phyloP scores from a whole-genome alignment of 345 rosid genomes.

The Orychophragmus violaceus region DNA sequence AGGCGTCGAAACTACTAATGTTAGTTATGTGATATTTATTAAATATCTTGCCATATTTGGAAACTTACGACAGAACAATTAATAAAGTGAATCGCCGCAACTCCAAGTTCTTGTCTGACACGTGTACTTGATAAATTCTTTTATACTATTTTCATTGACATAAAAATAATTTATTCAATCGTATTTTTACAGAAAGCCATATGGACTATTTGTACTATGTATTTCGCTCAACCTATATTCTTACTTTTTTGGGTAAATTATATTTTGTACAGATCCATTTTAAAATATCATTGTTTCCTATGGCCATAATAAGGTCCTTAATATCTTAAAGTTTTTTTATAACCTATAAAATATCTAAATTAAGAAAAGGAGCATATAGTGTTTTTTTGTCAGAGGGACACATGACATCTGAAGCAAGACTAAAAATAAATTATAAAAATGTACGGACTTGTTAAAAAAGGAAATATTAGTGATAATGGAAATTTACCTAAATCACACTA shows the following conservation, averaged over 20 bases:
- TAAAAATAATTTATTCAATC: background rate
- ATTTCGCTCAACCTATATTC: conserved; percentile 5
- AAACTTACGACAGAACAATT: conserved; percentile 28
- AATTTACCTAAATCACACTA: conserved; percentile 29
- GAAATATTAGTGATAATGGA: conserved; percentile 26
- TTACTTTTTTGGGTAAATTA: conserved; percentile 20
- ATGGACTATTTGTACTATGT: conserved; percentile 27
- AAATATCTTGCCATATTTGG: conserved; percentile 22
- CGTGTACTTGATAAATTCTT: conserved; percentile 6
- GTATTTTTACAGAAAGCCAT: conserved; percentile 10
- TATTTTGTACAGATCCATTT: conserved; percentile 14
- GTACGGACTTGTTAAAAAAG: conserved; percentile 25
- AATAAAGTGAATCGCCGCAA: conserved; percentile 20
- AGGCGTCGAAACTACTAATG: conserved; percentile 11
- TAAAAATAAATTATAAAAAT: background rate
- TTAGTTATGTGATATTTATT: conserved; percentile 9
- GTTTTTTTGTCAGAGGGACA: conserved; percentile 26
- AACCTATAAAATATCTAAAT: background rate
- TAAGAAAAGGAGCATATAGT: conserved; percentile 5
- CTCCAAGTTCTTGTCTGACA: conserved; percentile 32
- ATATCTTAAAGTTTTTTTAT: background rate
- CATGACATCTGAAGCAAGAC: conserved; percentile 8
- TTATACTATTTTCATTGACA: background rate
- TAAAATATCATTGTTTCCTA: background rate
- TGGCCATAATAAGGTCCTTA: conserved; percentile 11